Base-by-base conservation (phyloP, 164 flowering plant genomes). In the Santalum album region DNA sequence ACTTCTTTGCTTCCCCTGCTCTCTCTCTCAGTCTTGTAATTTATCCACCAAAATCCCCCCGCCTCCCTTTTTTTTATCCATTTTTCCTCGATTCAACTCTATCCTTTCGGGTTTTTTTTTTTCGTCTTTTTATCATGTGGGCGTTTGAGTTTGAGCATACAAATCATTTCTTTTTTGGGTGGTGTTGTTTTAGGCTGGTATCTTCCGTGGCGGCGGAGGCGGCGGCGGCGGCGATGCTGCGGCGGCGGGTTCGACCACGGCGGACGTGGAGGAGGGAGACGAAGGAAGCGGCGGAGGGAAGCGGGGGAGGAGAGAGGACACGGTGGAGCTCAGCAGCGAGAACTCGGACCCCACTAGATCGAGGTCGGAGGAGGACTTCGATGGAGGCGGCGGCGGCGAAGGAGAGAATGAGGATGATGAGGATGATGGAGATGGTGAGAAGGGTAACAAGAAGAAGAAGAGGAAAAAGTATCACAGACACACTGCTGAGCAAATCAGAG, bases 391-490 rank as follows among this genome's bases (percentile, higher is more conserved):
- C 7, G 80, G 51, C 6, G 71, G 67, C 18, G 82, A 62, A 11
- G 81, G 67, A 23, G 68, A 65, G 0, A 78, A 68, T 5, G 75
- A 68, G 1, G 64, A 64, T 3, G 75, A 65, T 11, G 75, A 56
- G 4, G 73, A 47, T 3, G 75, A 52, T 0, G 72, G 58, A 6
- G 75, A 53, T 17, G 75, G 58, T 4, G 70, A 56, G 1, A 73
- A 72, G 54, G 42, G 42, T 15, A 65, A 40, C 23, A 79, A 73
- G 67, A 83, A 76, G 72, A 92, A 75, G 86, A 92, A 87, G 73
- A 77, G 97, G 52, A 94, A 94, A 70, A 94, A 78, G 66, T 94
- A 90, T 65, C 99, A 90, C 60, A 71, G 99, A 22, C 99, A 94
- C 59, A 94, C 99, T 0, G 68, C 87, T 17, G 90, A 84, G 45